A percentile compares a stretch with the other conserved stretches of the same genome.
phyloP scores from a whole-genome alignment of 805 yeast species.

The Candida ficus region DNA sequence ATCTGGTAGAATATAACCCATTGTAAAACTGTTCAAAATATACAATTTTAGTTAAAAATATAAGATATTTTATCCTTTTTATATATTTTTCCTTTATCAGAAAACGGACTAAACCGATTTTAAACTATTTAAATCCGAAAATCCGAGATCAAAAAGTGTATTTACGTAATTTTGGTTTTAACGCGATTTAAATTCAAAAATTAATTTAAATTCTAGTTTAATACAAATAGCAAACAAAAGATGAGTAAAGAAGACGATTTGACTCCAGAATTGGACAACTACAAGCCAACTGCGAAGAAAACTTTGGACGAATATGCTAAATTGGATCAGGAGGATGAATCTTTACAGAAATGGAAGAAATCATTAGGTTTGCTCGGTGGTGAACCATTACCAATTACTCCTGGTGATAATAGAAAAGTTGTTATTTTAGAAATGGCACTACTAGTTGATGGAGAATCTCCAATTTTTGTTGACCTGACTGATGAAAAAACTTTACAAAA shows the following conservation, averaged over 20 bases:
- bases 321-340: conserved; percentile 86
- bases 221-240: too few species aligned
- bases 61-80: too few species aligned
- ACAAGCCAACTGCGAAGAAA: conserved; percentile 53
- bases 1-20: conserved; percentile 29
- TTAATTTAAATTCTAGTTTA: background rate
- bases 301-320: conserved; percentile 78
- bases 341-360: conserved; percentile 86
- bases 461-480: conserved; percentile 66
- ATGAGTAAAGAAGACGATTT: conserved; percentile 42
- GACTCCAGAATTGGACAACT: conserved; percentile 57
- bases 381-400: conserved; percentile 57
- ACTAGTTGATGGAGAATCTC: conserved; percentile 60
- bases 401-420: conserved; percentile 64
- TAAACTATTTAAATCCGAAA: background rate
- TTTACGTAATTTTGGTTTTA: too few species aligned
- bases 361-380: conserved; percentile 71
- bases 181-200: background rate
- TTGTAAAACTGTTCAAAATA: background rate
- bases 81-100: too few species aligned
- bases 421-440: conserved; percentile 76
- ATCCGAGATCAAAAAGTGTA: background rate
- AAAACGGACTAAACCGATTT: conserved; percentile 1
- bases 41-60: too few species aligned
- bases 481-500: conserved; percentile 51